A percentile compares a stretch with the other conserved stretches of the same genome.
Evolutionary conservation across 768 basidiomycete species (phyloP).

Genomic region (Botryobasidium botryosum): DNA sequence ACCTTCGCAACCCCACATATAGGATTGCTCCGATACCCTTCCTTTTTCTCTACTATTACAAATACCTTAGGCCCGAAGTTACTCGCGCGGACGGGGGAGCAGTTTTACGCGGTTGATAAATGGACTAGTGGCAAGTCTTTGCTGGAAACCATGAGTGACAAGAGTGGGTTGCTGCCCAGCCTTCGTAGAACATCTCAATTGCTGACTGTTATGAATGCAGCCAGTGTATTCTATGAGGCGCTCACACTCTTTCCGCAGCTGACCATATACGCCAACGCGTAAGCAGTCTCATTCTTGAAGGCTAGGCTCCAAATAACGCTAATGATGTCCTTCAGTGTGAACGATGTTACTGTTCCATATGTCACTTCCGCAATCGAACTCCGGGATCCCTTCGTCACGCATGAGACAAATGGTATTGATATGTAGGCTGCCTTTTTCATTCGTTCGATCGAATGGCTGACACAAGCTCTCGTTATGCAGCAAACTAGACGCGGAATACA

Average conservation of each 20-base stretch:
- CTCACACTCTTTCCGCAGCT: conserved; percentile 49
- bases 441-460: too few relatives aligned
- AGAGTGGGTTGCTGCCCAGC: conserved; percentile 29
- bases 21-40: conserved; percentile 49
- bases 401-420: conserved; percentile 39
- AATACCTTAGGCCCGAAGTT: conserved; percentile 46
- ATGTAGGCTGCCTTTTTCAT: too few relatives aligned
- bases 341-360: conserved; percentile 68
- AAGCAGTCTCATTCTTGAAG: too few relatives aligned
- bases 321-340: not conserved
- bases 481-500: conserved; percentile 38
- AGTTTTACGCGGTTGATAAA: conserved; percentile 56
- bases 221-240: conserved; percentile 58
- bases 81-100: conserved; percentile 64
- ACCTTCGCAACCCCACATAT: conserved; percentile 75
- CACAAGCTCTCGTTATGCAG: too few relatives aligned
- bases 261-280: conserved; percentile 71
- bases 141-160: conserved; percentile 66
- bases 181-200: too few relatives aligned
- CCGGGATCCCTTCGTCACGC: conserved; percentile 45
- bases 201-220: conserved; percentile 24
- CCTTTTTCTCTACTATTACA: conserved; percentile 36
- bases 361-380: conserved; percentile 57
- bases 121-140: conserved; percentile 57
- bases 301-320: not conserved